Evolutionary conservation across 768 basidiomycete genomes (phyloP).

Genomic region (Fibroporia radiculosa): DNA sequence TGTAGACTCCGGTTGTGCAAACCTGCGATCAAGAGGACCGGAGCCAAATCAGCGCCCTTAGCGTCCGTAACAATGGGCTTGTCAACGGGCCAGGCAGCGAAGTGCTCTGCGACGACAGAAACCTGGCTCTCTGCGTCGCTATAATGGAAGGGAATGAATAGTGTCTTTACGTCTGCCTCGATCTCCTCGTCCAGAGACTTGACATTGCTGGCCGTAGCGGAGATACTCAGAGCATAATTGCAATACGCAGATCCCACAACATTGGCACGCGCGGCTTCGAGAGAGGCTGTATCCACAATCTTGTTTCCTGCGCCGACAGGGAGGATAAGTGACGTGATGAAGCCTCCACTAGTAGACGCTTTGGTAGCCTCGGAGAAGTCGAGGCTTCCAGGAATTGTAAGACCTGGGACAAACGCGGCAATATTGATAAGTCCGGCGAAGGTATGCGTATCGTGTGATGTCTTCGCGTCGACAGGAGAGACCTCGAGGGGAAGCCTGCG

Average conservation of each 20-base stretch:
- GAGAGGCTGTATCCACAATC: conserved; percentile 59
- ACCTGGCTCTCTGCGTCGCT: conserved; percentile 45
- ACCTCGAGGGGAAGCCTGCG: conserved; percentile 88
- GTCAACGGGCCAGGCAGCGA: conserved; percentile 82
- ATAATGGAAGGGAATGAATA: conserved; percentile 76
- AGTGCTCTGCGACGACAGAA: conserved; percentile 76
- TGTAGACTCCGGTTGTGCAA: conserved; percentile 86
- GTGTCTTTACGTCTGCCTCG: conserved; percentile 70
- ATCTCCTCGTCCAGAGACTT: conserved; percentile 63
- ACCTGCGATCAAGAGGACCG: conserved; percentile 88
- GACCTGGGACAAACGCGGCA: conserved; percentile 73
- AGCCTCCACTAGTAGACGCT: conserved; percentile 84
- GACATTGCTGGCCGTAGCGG: conserved; percentile 65
- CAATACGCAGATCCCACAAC: conserved; percentile 63
- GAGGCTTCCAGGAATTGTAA: conserved; percentile 44
- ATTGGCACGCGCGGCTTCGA: conserved; percentile 64
- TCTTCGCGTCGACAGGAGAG: conserved; percentile 87
- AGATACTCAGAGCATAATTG: conserved; percentile 80
- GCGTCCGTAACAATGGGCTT: conserved; percentile 96
- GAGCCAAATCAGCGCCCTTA: conserved; percentile 82
- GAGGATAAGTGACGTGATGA: conserved; percentile 76
- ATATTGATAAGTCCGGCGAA: conserved; percentile 93
- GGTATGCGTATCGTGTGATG: conserved; percentile 80
- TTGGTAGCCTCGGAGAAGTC: conserved; percentile 66
- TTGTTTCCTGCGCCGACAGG: conserved; percentile 56